These are phyloP conservation scores for Azolla pinnata DNA, from an alignment of 75 land plant species.

Conservation along the genomic window DNA sequence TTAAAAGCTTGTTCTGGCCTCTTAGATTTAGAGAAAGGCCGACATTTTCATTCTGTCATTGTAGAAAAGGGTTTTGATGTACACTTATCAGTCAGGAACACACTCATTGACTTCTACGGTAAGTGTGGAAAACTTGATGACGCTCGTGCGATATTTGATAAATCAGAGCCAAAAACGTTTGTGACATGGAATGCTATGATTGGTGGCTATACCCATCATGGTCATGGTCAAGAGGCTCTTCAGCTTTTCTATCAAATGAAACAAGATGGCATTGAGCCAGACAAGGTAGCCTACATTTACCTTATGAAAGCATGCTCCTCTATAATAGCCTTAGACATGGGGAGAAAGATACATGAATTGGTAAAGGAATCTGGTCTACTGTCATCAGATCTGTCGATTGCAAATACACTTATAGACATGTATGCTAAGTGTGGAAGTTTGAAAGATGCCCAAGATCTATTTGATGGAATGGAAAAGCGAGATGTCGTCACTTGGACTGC, in stretches of 20 bases:
- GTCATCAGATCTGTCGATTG: constrained; percentile 11
- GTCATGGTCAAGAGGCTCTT: constrained; percentile 3
- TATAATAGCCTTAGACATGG: constrained; percentile 14
- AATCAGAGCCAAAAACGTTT: not conserved
- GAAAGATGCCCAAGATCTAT: constrained; percentile 11
- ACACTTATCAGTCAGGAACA: constrained; percentile 2
- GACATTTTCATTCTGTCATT: constrained; percentile 3
- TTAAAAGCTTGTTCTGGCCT: constrained; percentile 24
- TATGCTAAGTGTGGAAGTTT: constrained; percentile 8
- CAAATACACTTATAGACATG: constrained; percentile 8
- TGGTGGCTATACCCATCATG: constrained; percentile 11
- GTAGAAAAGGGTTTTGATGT: constrained; percentile 5
- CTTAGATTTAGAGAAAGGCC: not conserved
- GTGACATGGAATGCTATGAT: constrained; percentile 20
- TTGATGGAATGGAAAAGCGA: constrained; percentile 9
- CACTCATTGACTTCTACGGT: constrained; percentile 17
- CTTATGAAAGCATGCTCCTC: constrained; percentile 34
- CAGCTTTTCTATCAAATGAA: constrained; percentile 2
- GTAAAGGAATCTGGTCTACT: constrained; percentile 21
- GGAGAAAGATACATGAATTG: constrained; percentile 35
- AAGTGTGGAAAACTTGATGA: constrained; percentile 13
- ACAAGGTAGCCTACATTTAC: not conserved
- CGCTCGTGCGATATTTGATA: constrained; percentile 9
- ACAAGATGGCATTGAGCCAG: constrained; percentile 8
- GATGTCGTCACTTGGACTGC: constrained; percentile 18